A percentile compares a stretch with the other conserved stretches of the same genome.
phyloP scores from a whole-genome alignment of 2,329 filamentous ascomycete genomes.

The Colletotrichum sp. region DNA sequence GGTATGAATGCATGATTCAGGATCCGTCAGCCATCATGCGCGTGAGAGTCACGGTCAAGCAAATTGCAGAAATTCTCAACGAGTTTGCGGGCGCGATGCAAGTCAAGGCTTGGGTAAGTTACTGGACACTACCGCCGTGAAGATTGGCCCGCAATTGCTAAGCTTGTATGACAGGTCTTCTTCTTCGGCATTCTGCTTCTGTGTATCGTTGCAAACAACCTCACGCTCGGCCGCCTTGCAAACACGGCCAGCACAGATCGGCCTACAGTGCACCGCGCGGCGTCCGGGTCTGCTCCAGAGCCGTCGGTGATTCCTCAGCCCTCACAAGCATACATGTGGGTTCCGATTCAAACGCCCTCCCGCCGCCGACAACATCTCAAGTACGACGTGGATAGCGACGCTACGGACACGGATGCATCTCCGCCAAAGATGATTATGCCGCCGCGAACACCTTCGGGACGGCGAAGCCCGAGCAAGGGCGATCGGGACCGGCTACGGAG shows the following conservation, averaged over 20 bases:
- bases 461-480: constrained; percentile 54
- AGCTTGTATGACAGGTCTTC: constrained; percentile 45
- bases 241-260: constrained; percentile 30
- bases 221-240: constrained; percentile 43
- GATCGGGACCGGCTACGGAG: constrained; percentile 55
- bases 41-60: constrained; percentile 82
- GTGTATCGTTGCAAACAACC: constrained; percentile 55
- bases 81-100: constrained; percentile 91
- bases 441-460: constrained; percentile 50
- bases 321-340: constrained; percentile 52
- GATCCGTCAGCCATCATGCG: constrained; percentile 80
- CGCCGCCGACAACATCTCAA: constrained; percentile 43
- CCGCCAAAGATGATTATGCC: constrained; percentile 47
- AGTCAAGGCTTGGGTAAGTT: constrained; percentile 71
- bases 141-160: not conserved
- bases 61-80: constrained; percentile 92
- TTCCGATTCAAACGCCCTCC: constrained; percentile 55
- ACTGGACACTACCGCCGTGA: not conserved
- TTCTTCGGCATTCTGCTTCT: constrained; percentile 54
- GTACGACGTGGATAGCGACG: constrained; percentile 41
- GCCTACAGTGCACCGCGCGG: constrained; percentile 28
- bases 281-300: constrained; percentile 20
- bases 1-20: constrained; percentile 87
- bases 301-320: constrained; percentile 29
- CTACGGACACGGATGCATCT: constrained; percentile 56